Conservation (phyloP, 139 green algal genomes). For the Chlorella sorokiniana region DNA sequence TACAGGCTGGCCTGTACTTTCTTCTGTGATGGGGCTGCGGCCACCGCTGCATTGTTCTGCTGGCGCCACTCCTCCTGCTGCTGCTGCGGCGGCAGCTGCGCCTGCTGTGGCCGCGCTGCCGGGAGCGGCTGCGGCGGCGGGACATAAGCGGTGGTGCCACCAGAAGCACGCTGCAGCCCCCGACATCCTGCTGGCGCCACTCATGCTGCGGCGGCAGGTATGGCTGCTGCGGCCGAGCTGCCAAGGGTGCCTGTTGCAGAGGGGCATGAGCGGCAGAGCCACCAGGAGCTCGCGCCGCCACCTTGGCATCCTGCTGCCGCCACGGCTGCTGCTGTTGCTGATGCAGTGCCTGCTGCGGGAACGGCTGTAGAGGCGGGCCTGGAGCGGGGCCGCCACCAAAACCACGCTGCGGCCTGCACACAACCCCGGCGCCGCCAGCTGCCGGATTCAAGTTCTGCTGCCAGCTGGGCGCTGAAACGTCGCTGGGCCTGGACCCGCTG, state of each 20-base stretch:
- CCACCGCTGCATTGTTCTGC: neutral
- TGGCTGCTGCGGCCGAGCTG: neutral
- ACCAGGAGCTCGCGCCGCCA: no score
- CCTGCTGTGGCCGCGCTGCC: neutral
- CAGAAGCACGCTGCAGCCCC: no score
- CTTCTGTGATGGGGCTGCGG: neutral
- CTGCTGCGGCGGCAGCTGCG: neutral
- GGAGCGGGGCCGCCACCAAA: neutral
- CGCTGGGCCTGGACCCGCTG: no score
- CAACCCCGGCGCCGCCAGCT: no score
- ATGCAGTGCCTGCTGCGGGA: no score
- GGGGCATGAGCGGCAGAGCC: no score
- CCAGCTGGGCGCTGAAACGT: no score
- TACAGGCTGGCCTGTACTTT: constrained; percentile 32
- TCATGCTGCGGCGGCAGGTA: neutral
- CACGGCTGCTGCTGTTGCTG: neutral
- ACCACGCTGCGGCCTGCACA: no score
- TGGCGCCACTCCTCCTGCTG: neutral
- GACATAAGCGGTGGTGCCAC: no score
- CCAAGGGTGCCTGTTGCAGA: neutral
- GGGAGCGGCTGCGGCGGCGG: constrained; percentile 6
- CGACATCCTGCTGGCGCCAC: neutral
- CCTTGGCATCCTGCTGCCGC: no score
- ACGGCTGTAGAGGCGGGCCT: no score
- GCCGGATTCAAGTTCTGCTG: no score